Evolutionary conservation across 1,284 basidiomycete species (phyloP), one percentile per base, ranked within the genome.

Genomic region (Fistulinella cinereoalba): DNA sequence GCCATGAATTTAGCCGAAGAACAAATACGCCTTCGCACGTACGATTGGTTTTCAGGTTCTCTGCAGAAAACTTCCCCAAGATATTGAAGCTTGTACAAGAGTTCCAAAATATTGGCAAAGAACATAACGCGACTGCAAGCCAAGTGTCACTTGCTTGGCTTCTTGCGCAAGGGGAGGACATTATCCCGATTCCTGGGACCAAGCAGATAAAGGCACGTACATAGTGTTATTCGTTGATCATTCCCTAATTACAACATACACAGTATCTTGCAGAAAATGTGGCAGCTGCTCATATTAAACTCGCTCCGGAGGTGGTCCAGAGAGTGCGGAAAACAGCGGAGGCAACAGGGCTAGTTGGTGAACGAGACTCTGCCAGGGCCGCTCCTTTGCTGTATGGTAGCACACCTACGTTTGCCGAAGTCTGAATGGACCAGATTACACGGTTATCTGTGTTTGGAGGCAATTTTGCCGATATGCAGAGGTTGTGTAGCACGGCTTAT

Each of bases 131-230:
- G 3, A 75, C 73, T 0, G 51, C 72, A 0, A 69, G 74, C 2
- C 77, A 80, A 56, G 60, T 79, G 8, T 53, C 65, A 0, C 62
- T 80, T 3, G 74, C 77, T 0, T 79, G 77, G 75, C 49, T 75
- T 25, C 60, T 70, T 16, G 63, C 65, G 9, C 71, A 68, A 54
- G 69, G 65, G 16, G 59, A 62, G n/a, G 67, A 69, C 42, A 56
- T 73, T 34, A 64, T 74, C 23, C 64, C 63, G 3, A 65, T 65
- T 39, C 66, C 56, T 1, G 62, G 64, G 4, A 68, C 53, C 3
- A 66, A 51, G 32, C 62, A 58, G 24, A 46, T 66, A 33, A 64
- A 62, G 53, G 64, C 64, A 9, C 2, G 50, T 36, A n/a, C 16
- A 6, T 6, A 15, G 15, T 12, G 15, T 13, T 31, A 7, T 31